Conservation (phyloP, 2,329 filamentous ascomycete genomes). For the Coniella lustricola region DNA sequence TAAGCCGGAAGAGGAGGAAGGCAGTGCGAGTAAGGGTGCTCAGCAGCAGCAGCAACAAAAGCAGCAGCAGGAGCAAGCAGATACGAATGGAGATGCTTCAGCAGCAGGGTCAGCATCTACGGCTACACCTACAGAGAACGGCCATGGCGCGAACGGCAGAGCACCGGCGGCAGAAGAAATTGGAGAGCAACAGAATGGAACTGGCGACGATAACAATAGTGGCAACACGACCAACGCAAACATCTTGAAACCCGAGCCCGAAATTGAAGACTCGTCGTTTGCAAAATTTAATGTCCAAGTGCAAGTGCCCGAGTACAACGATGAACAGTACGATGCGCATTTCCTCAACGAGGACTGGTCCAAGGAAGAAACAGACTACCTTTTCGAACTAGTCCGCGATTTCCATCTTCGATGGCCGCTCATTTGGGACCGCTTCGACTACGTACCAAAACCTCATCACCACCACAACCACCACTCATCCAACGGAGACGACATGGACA, state of each 20-base stretch:
- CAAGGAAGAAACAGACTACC: slow-evolving; percentile 87
- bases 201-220: no score
- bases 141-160: slow-evolving; percentile 28
- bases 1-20: slow-evolving; percentile 41
- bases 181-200: not conserved
- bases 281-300: slow-evolving; percentile 84
- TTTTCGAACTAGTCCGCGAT: slow-evolving; percentile 66
- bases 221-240: no score
- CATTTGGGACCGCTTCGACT: slow-evolving; percentile 91
- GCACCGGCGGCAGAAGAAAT: slow-evolving; percentile 13
- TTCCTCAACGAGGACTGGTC: slow-evolving; percentile 75
- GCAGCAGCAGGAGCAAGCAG: no score
- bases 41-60: no score
- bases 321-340: slow-evolving; percentile 75
- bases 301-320: slow-evolving; percentile 71
- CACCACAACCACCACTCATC: no score
- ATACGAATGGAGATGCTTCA: no score
- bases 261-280: slow-evolving; percentile 57
- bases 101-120: no score
- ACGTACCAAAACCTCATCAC: slow-evolving; percentile 37
- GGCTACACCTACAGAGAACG: slow-evolving; percentile 25
- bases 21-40: slow-evolving; percentile 23
- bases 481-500: slow-evolving; percentile 38
- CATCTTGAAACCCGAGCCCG: slow-evolving; percentile 21
- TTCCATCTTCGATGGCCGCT: slow-evolving; percentile 87